phyloP scores from a whole-genome alignment of 106 monocot genomes.

The Chionographis japonica region DNA sequence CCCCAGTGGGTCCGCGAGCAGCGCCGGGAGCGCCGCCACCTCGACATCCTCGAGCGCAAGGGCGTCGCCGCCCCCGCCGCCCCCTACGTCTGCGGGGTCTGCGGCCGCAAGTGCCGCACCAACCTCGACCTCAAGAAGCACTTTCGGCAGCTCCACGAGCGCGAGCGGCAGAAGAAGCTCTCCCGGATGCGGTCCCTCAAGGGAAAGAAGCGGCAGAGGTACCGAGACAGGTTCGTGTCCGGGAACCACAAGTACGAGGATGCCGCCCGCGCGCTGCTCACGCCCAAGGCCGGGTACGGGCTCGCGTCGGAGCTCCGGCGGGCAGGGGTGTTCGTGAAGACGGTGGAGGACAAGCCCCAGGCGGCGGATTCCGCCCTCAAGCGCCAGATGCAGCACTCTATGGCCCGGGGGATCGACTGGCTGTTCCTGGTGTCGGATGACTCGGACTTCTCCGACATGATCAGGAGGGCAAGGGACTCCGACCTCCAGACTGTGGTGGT shows the following conservation, averaged over 20 bases:
- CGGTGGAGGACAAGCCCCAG: slow-evolving; percentile 88
- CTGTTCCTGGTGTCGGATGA: slow-evolving; percentile 86
- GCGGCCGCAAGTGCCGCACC: slow-evolving; percentile 77
- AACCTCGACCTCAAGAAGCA: slow-evolving; percentile 75
- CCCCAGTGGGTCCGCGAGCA: slow-evolving; percentile 65
- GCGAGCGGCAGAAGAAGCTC: slow-evolving; percentile 89
- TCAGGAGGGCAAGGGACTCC: slow-evolving; percentile 59
- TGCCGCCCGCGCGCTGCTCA: slow-evolving; percentile 59
- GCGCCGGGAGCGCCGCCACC: slow-evolving; percentile 53
- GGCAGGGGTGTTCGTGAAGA: slow-evolving; percentile 80
- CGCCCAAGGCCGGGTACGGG: slow-evolving; percentile 68
- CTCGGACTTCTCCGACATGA: slow-evolving; percentile 77
- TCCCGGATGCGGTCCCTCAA: slow-evolving; percentile 65
- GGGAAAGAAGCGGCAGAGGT: slow-evolving; percentile 72
- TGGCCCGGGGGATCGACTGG: slow-evolving; percentile 76
- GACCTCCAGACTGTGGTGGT: slow-evolving; percentile 77
- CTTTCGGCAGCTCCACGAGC: slow-evolving; percentile 82
- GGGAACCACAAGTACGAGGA: slow-evolving; percentile 80
- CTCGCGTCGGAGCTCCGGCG: slow-evolving; percentile 75
- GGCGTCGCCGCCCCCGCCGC: slow-evolving; percentile 40
- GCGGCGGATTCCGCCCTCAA: slow-evolving; percentile 84
- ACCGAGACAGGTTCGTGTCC: slow-evolving; percentile 48
- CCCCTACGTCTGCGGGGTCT: slow-evolving; percentile 72
- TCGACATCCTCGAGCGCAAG: slow-evolving; percentile 61
- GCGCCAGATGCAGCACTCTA: slow-evolving; percentile 74